phyloP scores from a whole-genome alignment of 2,329 filamentous ascomycete species.

The Trichoderma simmonsii region DNA sequence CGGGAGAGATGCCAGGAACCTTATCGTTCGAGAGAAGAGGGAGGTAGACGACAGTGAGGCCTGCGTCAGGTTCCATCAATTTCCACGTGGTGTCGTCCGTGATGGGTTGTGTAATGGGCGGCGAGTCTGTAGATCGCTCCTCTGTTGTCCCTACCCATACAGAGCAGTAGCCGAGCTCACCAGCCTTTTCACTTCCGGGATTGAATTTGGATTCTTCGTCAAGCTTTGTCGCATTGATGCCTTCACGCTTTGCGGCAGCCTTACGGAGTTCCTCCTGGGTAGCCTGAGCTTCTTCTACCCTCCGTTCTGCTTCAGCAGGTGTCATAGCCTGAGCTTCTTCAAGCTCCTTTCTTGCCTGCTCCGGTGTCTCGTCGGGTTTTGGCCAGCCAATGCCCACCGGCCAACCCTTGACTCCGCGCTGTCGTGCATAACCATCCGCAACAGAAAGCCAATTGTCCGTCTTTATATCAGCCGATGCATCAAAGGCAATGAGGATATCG shows the following conservation, averaged over 20 bases:
- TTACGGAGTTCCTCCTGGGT: constrained; percentile 38
- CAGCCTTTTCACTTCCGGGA: constrained; percentile 43
- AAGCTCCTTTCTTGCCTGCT: constrained; percentile 62
- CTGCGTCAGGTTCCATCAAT: constrained; percentile 69
- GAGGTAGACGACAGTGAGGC: constrained; percentile 86
- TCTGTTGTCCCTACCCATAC: constrained; percentile 88
- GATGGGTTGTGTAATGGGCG: constrained; percentile 50
- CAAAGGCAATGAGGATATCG: constrained; percentile 88
- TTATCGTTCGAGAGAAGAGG: constrained; percentile 82
- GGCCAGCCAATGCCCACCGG: constrained; percentile 95
- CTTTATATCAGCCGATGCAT: constrained; percentile 88
- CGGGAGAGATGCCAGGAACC: constrained; percentile 78
- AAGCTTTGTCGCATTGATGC: constrained; percentile 23
- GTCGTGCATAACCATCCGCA: constrained; percentile 85
- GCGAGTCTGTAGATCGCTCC: constrained; percentile 60
- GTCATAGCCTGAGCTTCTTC: constrained; percentile 61
- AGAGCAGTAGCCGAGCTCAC: constrained; percentile 85
- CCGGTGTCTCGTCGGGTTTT: constrained; percentile 53
- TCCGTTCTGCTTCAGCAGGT: constrained; percentile 58
- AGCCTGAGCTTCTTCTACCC: constrained; percentile 58
- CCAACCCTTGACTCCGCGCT: constrained; percentile 91
- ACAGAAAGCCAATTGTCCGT: constrained; percentile 96
- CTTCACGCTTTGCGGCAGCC: constrained; percentile 26
- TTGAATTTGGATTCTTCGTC: constrained; percentile 38
- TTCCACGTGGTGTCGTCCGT: constrained; percentile 65